These are phyloP conservation scores for Omphalea diandra DNA, from an alignment of 441 rosid species.

Conservation along the genomic window DNA sequence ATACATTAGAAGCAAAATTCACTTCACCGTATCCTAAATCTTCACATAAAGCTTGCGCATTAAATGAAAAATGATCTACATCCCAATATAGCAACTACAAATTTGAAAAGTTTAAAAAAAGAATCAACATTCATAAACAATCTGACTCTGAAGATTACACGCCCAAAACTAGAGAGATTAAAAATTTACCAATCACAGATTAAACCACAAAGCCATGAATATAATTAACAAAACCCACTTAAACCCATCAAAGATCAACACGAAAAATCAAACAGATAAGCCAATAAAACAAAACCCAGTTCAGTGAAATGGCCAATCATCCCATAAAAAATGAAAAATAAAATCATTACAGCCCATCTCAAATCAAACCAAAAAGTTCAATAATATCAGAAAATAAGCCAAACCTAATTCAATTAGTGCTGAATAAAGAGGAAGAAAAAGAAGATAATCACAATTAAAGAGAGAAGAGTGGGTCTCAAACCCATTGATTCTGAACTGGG, in stretches of 20 bases:
- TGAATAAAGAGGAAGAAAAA: background rate
- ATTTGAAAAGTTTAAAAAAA: background rate
- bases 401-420: background rate
- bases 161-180: no score
- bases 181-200: no score
- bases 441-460: background rate
- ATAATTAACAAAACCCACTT: background rate
- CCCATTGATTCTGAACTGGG: background rate
- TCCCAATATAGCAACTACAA: background rate
- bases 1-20: background rate
- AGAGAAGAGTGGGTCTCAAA: background rate
- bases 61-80: background rate
- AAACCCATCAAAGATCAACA: background rate
- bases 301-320: background rate
- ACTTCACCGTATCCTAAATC: background rate
- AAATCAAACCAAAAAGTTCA: background rate
- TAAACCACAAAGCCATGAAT: no score
- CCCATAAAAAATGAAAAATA: background rate
- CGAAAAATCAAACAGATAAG: background rate
- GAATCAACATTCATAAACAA: background rate
- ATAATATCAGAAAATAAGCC: background rate
- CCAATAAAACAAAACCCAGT: background rate
- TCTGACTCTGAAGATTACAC: no score
- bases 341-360: slow-evolving; percentile 19
- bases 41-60: background rate